A percentile compares a stretch with the other conserved stretches of the same genome.
Conservation (phyloP, 352 stramenopile species). For the Pythium aristosporum region DNA sequence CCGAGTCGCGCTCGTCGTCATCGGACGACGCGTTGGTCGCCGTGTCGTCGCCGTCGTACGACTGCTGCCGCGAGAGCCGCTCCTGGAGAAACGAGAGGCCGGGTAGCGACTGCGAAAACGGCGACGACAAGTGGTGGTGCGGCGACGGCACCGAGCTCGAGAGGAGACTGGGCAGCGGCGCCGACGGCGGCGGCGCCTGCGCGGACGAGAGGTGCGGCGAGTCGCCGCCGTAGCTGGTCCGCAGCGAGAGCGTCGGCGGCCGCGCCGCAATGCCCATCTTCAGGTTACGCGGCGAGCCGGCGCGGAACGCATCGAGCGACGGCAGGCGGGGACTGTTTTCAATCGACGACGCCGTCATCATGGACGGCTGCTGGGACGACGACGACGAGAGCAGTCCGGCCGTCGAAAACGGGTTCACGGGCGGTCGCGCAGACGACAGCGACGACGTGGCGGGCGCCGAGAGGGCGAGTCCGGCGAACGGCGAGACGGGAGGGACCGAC, state of each 20-base stretch:
- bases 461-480: conserved; percentile 68
- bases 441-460: conserved; percentile 60
- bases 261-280: conserved; percentile 60
- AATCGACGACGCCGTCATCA: conserved; percentile 19
- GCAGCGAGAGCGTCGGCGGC: conserved; percentile 56
- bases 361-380: conserved; percentile 27
- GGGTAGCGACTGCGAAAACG: conserved; percentile 75
- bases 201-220: conserved; percentile 30
- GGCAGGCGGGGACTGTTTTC: conserved; percentile 66
- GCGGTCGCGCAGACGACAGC: conserved; percentile 31
- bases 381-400: background rate
- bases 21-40: conserved; percentile 69
- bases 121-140: conserved; percentile 31
- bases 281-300: conserved; percentile 56
- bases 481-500: conserved; percentile 59
- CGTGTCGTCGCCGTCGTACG: conserved; percentile 61
- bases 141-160: conserved; percentile 30
- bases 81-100: conserved; percentile 62
- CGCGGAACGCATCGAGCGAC: conserved; percentile 69
- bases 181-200: conserved; percentile 27
- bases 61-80: conserved; percentile 44
- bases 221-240: conserved; percentile 41
- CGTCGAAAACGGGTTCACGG: conserved; percentile 55
- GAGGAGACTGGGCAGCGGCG: conserved; percentile 32
- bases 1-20: conserved; percentile 44